Base-by-base conservation (phyloP, 768 basidiomycete species). In the Leucocoprinus sp. region DNA sequence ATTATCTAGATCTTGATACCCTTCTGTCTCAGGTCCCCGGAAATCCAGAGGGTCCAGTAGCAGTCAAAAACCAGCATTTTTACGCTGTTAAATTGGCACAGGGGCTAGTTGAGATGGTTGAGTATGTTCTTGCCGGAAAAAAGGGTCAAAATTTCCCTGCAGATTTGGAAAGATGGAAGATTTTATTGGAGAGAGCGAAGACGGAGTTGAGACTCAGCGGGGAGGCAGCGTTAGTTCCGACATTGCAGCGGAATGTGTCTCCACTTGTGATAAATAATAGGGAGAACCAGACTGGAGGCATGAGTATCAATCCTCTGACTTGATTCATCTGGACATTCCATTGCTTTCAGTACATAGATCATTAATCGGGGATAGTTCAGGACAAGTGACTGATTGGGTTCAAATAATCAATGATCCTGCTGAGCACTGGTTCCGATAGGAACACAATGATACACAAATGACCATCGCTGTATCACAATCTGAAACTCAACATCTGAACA, bases 71-170 rank as follows among this genome's bases (percentile, higher is more conserved):
- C 31, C 58, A 59, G 29, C 53, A 55, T 1, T 75, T 76, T 57
- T 67, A 66, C 58, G 65, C 63, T 4, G 59, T 64, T 9, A 80
- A 78, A 51, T 64, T 84, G 23, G 70, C 75, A 3, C 57, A 64
- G 24, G 67, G 70, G 1, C 52, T 80, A 4, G 45, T 66, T 9
- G 67, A 71, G 15, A 61, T 69, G 4, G 62, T 75, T 27, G 57
- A 68, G 17, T 59, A 53, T 44, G 54, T 75, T 28, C 50, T 58
- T 36, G 50, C 49, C 33, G 57, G 57, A 36, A 51, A 49, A 24
- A 52, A 42, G 8, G 60, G 56, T 35, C 43, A 48, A 37, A 50
- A 56, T 19, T 52, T 45, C 14, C 51, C 50, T 9, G 55, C 51
- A 28, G 62, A 68, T 39, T 48, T 52, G 8, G 50, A 45, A 7